Conservation (phyloP, 2,329 filamentous ascomycete genomes). For the Ilyonectria robusta region DNA sequence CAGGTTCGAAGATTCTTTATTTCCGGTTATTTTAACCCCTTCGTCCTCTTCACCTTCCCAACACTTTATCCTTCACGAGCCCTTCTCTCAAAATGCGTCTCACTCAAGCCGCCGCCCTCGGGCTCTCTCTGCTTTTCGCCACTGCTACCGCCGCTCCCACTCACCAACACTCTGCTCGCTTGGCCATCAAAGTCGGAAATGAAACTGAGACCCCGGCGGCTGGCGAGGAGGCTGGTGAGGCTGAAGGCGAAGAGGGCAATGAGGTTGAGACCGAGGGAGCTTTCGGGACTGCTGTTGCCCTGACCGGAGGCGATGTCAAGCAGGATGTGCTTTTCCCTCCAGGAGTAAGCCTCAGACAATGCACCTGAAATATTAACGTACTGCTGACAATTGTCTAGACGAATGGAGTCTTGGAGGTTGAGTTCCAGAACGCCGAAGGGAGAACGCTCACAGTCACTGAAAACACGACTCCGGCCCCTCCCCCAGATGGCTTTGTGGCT, state of each 20-base stretch:
- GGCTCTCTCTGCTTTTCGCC: neutral
- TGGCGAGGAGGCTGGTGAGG: neutral
- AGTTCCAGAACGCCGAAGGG: constrained; percentile 56
- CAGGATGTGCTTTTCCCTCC: constrained; percentile 52
- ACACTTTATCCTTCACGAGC: neutral
- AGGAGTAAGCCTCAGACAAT: constrained; percentile 46
- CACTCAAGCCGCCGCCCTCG: neutral
- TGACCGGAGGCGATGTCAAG: constrained; percentile 49
- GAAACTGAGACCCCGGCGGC: neutral
- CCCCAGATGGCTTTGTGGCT: constrained; percentile 55
- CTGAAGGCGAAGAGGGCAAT: constrained; percentile 40
- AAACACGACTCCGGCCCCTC: constrained; percentile 51
- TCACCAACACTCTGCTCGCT: neutral
- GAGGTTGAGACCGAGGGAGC: constrained; percentile 50
- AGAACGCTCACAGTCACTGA: constrained; percentile 53
- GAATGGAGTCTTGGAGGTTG: constrained; percentile 56
- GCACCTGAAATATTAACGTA: too few relatives aligned
- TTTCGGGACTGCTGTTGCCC: constrained; percentile 49
- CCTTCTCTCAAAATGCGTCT: neutral
- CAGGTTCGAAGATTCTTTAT: neutral
- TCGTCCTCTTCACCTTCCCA: neutral
- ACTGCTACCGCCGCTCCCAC: neutral
- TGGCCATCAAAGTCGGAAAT: neutral
- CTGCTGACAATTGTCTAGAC: constrained; percentile 27
- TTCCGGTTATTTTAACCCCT: neutral